Percentiles rank a stretch among this genome's conserved stretches.
Evolutionary conservation across 1,284 basidiomycete species (phyloP).

Genomic region (Rugosomyces carneus): DNA sequence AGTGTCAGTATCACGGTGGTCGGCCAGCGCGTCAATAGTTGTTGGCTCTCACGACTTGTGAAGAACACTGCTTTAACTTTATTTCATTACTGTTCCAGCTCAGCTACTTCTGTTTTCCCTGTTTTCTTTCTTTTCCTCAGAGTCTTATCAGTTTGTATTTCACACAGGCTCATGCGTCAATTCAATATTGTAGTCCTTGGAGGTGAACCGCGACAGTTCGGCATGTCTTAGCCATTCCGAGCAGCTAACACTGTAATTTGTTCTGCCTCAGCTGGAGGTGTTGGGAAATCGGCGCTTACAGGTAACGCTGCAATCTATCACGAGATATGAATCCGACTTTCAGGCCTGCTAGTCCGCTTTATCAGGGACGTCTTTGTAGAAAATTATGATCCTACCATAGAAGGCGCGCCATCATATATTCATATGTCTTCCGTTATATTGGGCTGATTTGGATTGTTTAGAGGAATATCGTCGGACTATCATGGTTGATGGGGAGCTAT

Average conservation of each 20-base stretch:
- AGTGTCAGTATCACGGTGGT: conserved; percentile 10
- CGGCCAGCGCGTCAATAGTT: conserved; percentile 8
- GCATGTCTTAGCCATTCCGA: conserved; percentile 6
- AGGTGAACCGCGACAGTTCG: conserved; percentile 37
- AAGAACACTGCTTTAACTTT: conserved; percentile 8
- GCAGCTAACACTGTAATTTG: not conserved
- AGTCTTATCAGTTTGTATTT: not conserved
- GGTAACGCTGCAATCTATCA: conserved; percentile 22
- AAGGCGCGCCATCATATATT: conserved; percentile 55
- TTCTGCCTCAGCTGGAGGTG: conserved; percentile 57
- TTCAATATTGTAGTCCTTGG: conserved; percentile 76
- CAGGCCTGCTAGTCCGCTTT: conserved; percentile 51
- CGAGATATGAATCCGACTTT: not conserved
- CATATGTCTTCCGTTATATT: not conserved
- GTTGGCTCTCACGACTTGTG: conserved; percentile 17
- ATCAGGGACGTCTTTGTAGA: conserved; percentile 70
- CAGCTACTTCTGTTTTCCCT: conserved; percentile 2
- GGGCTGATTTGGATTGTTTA: conserved; percentile 21
- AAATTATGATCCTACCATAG: conserved; percentile 78
- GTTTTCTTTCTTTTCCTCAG: not conserved
- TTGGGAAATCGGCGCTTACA: conserved; percentile 77
- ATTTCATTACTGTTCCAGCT: conserved; percentile 2
- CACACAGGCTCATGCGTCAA: conserved; percentile 41
- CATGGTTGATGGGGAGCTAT: conserved; percentile 54
- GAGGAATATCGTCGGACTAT: conserved; percentile 62